Evolutionary conservation across 169 alveolate species (phyloP), one percentile per base, ranked within the genome.

Genomic region (Plasmodium gallinaceum): DNA sequence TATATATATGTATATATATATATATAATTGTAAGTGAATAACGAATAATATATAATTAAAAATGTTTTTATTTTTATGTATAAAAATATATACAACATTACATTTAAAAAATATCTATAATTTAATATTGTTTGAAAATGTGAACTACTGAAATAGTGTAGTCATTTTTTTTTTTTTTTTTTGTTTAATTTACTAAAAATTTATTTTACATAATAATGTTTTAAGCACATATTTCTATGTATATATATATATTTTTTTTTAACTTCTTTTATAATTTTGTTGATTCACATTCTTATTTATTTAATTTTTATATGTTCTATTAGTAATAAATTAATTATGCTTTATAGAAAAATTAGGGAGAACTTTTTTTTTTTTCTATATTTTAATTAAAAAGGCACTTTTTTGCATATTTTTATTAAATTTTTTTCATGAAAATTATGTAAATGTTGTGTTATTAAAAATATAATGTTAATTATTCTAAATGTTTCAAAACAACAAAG

Each of bases 331-430:
- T 20, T 22, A 20, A 4, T 60, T 60, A 10, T 8, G 69, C 18
- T 60, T 32, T 32, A 32, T 4, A 32, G 4, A 32, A 32, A 32
- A 32, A 2, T 32, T 4, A 32, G 39, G 39, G 39, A 32, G 4
- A 32, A 32, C 4, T 32, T 32, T 32, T 1, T 18, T 20, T 1
- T 18, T 20, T 60, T 26, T n/a, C n/a, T 24, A 64, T 51, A 12
- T 64, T 64, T 74, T 24, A 45, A 42, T 74, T 74, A 74, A 74
- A 22, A 24, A n/a, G 88, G 88, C 73, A 74, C 61, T 60, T 74
- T 58, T 60, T 61, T 74, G 74, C 64, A 74, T 58, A 74, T 74
- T 57, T 10, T 37, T 18, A 20, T 4, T 16, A 18, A 18, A 10
- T 42, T 42, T 24, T 58, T 71, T 58, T 71, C 48, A 7, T 8